These are phyloP conservation scores for Scleroderma bovista DNA, from an alignment of 768 basidiomycete genomes.

Conservation along the genomic window DNA sequence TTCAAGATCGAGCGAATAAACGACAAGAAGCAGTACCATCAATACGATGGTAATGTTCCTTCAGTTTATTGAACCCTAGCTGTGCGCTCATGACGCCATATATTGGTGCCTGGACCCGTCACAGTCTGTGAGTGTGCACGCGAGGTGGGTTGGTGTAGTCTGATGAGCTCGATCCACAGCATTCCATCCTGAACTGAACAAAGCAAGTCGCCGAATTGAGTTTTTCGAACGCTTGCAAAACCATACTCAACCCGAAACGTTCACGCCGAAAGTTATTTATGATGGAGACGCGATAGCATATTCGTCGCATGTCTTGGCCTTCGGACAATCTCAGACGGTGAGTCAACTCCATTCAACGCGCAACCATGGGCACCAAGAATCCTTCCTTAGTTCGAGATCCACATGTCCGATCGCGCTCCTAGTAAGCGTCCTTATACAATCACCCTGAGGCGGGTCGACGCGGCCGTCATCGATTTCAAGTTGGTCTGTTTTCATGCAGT, in stretches of 20 bases:
- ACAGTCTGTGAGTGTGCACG: slow-evolving; percentile 23
- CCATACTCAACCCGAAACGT: slow-evolving; percentile 26
- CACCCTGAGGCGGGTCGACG: slow-evolving; percentile 33
- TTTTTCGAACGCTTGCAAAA: slow-evolving; percentile 34
- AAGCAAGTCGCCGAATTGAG: slow-evolving; percentile 23
- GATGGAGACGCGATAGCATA: slow-evolving; percentile 43
- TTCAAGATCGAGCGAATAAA: slow-evolving; percentile 28
- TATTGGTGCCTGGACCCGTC: slow-evolving; percentile 1
- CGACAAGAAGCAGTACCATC: slow-evolving; percentile 14
- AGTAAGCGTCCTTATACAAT: slow-evolving; percentile 28
- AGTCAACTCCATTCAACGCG: slow-evolving; percentile 2
- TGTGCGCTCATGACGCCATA: neutral
- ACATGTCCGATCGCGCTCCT: slow-evolving; percentile 23
- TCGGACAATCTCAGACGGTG: slow-evolving; percentile 29
- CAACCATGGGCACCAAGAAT: neutral
- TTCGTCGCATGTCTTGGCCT: slow-evolving; percentile 25
- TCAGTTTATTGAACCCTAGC: slow-evolving; percentile 4
- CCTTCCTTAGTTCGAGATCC: slow-evolving; percentile 30
- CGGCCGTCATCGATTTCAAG: slow-evolving; percentile 33
- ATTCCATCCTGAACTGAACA: slow-evolving; percentile 8
- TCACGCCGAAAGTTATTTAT: slow-evolving; percentile 41
- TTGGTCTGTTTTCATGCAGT: slow-evolving; percentile 11
- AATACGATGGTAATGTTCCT: slow-evolving; percentile 28
- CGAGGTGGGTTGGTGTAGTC: neutral
- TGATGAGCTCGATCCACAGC: slow-evolving; percentile 7